Evolutionary conservation across 2,329 filamentous ascomycete genomes (phyloP), one percentile per base, ranked within the genome.

Genomic region (Mycosphaerella sp.): DNA sequence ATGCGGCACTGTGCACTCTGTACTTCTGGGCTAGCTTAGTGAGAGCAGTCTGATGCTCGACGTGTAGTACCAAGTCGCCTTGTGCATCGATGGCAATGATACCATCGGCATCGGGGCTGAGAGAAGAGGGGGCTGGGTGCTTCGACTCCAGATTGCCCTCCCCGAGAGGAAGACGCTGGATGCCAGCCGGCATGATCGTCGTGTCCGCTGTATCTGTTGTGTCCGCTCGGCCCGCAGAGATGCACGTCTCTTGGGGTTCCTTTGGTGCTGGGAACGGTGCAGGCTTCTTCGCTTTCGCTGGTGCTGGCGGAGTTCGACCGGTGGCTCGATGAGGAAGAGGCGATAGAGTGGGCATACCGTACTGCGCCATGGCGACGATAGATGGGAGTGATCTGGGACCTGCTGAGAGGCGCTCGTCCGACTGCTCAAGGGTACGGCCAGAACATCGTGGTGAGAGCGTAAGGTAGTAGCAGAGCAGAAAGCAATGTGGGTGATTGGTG

Each of bases 51-150:
- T 82, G 77, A 62, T 88, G 86, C 6, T 76, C 76, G 32, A 88
- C 77, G 54, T 82, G 76, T 12, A 89, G 75, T 28, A 89, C 65
- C 16, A 88, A 67, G 61, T 89, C 82, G 32, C 86, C 86, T 13
- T 71, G 69, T 3, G 73, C 59, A 17, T 75, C 75, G 44, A 88
- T 77, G 28, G 74, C 70, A 39, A 81, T 65, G 48, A 80, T 53
- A 4, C 6, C 47, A 13, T 41, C 21, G 17, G n/a, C 30, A 50
- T 42, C 47, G 18, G n/a, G 25, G 10, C 17, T 13, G 9, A 25
- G 21, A 25, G 21, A 6, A 25, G 21, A 25, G 21, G 21, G 21
- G 21, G 5, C 4, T 25, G 21, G 36, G 36, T 9, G 6, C 36
- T 6, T 39, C 36, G 8, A 16, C 13, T 25, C 4, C 21, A 25